These are phyloP conservation scores for Melaleuca quinquenervia DNA, from an alignment of 345 rosid species.

Conservation along the genomic window DNA sequence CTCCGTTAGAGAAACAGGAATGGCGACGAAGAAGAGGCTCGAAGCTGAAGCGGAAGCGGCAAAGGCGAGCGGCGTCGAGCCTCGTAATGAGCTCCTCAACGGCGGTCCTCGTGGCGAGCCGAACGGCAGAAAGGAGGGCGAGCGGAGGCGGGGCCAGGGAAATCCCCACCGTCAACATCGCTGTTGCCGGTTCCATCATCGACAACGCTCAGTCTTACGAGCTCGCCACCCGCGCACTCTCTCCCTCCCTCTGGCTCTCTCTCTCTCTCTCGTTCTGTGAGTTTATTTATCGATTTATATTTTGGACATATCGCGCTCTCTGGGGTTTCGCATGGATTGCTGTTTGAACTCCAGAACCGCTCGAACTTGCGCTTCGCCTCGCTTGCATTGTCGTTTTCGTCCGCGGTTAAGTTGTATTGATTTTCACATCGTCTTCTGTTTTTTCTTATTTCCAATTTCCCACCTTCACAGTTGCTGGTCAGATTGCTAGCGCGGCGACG, in stretches of 20 bases:
- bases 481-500: slow-evolving; percentile 87
- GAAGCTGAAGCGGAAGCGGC: slow-evolving; percentile 5
- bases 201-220: slow-evolving; percentile 90
- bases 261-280: not conserved
- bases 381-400: not conserved
- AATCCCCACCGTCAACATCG: slow-evolving; percentile 62
- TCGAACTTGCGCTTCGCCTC: not conserved
- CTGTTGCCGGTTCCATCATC: slow-evolving; percentile 88
- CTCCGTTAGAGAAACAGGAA: not conserved
- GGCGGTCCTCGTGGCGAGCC: slow-evolving; percentile 10
- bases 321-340: not conserved
- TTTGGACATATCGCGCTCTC: not conserved
- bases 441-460: not conserved
- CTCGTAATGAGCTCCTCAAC: slow-evolving; percentile 7
- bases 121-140: slow-evolving; percentile 11
- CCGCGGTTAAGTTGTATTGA: not conserved
- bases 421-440: not conserved
- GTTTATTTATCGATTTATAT: no score
- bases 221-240: slow-evolving; percentile 75
- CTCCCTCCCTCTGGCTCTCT: not conserved
- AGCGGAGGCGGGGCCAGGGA: slow-evolving; percentile 12
- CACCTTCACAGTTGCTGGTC: slow-evolving; percentile 62
- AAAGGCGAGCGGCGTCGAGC: not conserved
- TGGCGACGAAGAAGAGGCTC: slow-evolving; percentile 56
- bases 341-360: not conserved